Percentiles rank a stretch among this genome's conserved stretches.
These are phyloP conservation scores for Tetrahymena malaccensis DNA, from an alignment of 73 alveolate genomes.

Conservation along the genomic window DNA sequence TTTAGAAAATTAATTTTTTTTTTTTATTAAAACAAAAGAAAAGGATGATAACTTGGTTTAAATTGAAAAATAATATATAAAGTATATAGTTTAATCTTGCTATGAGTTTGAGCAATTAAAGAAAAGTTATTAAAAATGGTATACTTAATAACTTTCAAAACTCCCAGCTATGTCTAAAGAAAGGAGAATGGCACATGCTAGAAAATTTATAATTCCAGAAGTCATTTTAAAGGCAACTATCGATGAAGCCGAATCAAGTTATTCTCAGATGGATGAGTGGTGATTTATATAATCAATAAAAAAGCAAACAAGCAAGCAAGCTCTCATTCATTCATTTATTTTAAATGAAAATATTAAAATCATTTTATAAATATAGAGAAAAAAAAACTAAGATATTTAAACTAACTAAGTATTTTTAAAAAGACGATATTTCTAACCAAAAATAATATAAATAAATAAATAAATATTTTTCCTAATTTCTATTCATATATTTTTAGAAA, in stretches of 20 bases:
- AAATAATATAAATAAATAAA: too few relatives aligned
- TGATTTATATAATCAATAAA: not conserved
- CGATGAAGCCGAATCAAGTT: not conserved
- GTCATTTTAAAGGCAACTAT: not conserved
- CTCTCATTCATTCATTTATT: too few relatives aligned
- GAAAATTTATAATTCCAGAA: not conserved
- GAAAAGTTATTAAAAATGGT: not conserved
- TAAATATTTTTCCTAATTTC: not conserved
- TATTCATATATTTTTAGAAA: not conserved
- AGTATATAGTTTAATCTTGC: not conserved
- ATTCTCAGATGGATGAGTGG: not conserved
- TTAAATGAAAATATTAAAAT: too few relatives aligned
- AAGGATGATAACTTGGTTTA: not conserved
- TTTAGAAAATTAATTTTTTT: not conserved
- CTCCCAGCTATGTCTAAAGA: not conserved
- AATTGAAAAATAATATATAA: not conserved
- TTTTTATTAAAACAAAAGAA: not conserved
- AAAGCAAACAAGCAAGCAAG: too few relatives aligned
- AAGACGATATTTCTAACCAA: not conserved
- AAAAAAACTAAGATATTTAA: not conserved
- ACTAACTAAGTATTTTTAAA: not conserved
- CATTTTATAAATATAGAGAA: too few relatives aligned
- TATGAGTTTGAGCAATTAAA: not conserved
- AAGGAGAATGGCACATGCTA: not conserved
- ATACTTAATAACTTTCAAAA: not conserved